Evolutionary conservation across 129 eudicot species (phyloP), one percentile per base, ranked within the genome.

Genomic region (Saposhnikovia divaricata): DNA sequence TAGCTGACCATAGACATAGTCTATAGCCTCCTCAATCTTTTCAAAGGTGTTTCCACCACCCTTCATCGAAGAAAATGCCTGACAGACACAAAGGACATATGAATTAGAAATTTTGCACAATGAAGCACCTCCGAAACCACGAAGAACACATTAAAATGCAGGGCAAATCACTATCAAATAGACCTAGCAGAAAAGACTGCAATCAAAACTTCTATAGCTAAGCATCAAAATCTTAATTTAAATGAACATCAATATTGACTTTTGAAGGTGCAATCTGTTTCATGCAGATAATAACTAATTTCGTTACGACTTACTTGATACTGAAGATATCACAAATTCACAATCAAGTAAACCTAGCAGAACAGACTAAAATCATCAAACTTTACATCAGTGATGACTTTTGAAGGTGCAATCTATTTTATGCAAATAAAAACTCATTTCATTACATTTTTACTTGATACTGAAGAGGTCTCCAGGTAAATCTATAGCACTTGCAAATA

Each of bases 31-130:
- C 80, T 81, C 86, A 74, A 87, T 80, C 82, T 75, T 85, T 76
- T 80, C 85, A 63, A 51, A 85, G 53, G 87, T 85, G 81, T 83
- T 69, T 80, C 80, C 81, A 61, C 87, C 93, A 79, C 75, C 93
- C 84, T 85, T 89, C 84, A 83, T 50, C 42, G 80, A 78, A 69
- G 93, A 85, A 71, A 85, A 75, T 70, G 86, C 93, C 93, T 89
- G 87, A 78, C 48, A 85, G 2, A 9, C 73, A 59, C 37, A 31
- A 43, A 39, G 69, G 47, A 44, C 15, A 76, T 78, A 3, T 42
- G 21, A 72, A 69, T 84, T 72, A 74, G 72, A 59, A 55, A 13
- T 78, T 38, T 34, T 21, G 40, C 27, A 77, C 9, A 34, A 50
- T 10, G 27, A n/a, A 72, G 50, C 18, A 21, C 47, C 23, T 19